A percentile compares a stretch with the other conserved stretches of the same genome.
phyloP scores from a whole-genome alignment of 768 basidiomycete genomes.

The Amanita inopinata region DNA sequence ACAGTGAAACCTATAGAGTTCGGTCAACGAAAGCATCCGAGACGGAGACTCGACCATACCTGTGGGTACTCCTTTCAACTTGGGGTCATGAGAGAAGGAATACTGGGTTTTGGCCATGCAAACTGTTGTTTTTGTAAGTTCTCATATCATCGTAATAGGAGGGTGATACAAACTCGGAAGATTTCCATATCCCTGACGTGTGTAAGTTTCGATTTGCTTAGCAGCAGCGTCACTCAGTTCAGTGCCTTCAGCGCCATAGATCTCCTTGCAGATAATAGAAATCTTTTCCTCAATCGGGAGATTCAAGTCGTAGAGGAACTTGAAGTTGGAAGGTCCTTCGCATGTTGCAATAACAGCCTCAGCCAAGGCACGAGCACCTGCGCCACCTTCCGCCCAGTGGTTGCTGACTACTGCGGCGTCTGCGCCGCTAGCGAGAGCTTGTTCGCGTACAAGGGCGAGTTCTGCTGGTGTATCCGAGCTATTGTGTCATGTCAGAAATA shows the following conservation, averaged over 20 bases:
- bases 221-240: constrained; percentile 77
- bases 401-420: constrained; percentile 93
- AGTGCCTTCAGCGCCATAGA: constrained; percentile 91
- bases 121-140: constrained; percentile 35
- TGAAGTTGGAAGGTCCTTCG: constrained; percentile 75
- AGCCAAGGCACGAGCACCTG: constrained; percentile 82
- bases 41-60: constrained; percentile 28
- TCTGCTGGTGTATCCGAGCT: constrained; percentile 90
- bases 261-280: constrained; percentile 73
- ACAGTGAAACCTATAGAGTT: constrained; percentile 67
- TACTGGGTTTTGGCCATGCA: constrained; percentile 99
- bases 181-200: constrained; percentile 74
- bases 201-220: constrained; percentile 85
- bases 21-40: background rate
- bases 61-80: constrained; percentile 81
- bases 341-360: constrained; percentile 87
- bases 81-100: constrained; percentile 92
- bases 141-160: background rate
- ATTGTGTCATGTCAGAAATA: constrained; percentile 3
- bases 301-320: constrained; percentile 86
- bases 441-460: constrained; percentile 71
- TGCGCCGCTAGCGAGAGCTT: constrained; percentile 78
- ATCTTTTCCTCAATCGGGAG: constrained; percentile 87
- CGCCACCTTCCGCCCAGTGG: constrained; percentile 96
- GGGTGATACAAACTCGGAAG: constrained; percentile 60